Evolutionary conservation across 108 stramenopile species (phyloP).

Genomic region (Epipyxis sp.): DNA sequence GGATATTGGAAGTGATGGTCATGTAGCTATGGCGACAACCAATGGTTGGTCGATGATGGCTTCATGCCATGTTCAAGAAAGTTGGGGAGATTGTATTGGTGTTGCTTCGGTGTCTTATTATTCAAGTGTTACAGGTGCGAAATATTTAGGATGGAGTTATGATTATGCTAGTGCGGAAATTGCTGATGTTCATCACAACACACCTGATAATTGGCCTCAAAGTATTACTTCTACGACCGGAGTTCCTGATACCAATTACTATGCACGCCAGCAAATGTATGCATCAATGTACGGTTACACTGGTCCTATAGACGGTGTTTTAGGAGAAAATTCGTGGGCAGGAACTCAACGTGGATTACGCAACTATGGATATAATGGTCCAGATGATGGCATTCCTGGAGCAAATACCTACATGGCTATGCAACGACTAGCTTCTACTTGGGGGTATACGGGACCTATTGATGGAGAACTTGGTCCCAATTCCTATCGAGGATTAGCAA

Average conservation of each 20-base stretch:
- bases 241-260: not conserved
- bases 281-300: not conserved
- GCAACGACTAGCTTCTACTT: not conserved
- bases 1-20: slow-evolving; percentile 13
- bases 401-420: not conserved
- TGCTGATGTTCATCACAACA: not conserved
- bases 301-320: not conserved
- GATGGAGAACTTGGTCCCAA: not conserved
- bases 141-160: not conserved
- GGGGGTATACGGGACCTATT: not conserved
- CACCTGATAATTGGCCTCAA: not conserved
- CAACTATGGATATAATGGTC: not conserved
- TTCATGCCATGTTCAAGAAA: not conserved
- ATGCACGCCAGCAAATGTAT: not conserved
- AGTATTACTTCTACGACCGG: not conserved
- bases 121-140: not conserved
- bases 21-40: slow-evolving; percentile 1
- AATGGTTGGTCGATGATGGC: slow-evolving; percentile 9
- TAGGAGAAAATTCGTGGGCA: not conserved
- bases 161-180: not conserved
- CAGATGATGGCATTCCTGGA: not conserved
- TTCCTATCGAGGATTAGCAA: not conserved
- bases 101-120: not conserved
- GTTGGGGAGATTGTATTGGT: not conserved
- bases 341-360: not conserved